Percentiles rank a stretch among this genome's conserved stretches.
These are phyloP conservation scores for bread wheat (Triticum aestivum) DNA, from an alignment of 176 grass and related monocot species.

Conservation along the genomic window IWGSC_CS_RefSeq_v2.1 NC_057809.1:614337085-614337584, in stretches of 20 bases:
- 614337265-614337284: neutral
- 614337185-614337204: slow-evolving; percentile 7
- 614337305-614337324: neutral
- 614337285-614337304: neutral
- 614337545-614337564: too few relatives aligned
- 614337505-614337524: too few relatives aligned
- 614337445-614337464: neutral
- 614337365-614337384: neutral
- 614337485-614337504: neutral
- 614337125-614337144: slow-evolving; percentile 27
- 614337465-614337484: neutral
- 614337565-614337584: too few relatives aligned
- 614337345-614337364: neutral
- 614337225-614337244: neutral
- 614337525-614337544: too few relatives aligned
- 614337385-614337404: neutral
- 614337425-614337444: neutral
- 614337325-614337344: neutral
- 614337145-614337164: slow-evolving; percentile 57
- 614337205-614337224: neutral
- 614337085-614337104: slow-evolving; percentile 43
- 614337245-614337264: neutral
- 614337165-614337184: slow-evolving; percentile 65
- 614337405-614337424: neutral
- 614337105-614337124: slow-evolving; percentile 51